Conservation (phyloP, 2,329 filamentous ascomycete species). For the Botrytis elliptica region DNA sequence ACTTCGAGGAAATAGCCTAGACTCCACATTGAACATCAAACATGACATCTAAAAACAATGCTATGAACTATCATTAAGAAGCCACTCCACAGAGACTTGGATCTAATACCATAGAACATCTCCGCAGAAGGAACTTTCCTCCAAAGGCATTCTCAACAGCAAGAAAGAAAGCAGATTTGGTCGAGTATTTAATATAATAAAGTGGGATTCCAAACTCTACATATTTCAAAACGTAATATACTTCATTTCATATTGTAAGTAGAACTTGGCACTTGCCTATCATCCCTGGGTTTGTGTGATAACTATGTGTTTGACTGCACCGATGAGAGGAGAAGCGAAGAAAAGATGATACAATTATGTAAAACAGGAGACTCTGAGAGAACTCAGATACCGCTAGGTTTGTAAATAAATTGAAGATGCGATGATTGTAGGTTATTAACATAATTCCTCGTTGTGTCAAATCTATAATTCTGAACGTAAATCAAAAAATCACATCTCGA, state of each 20-base stretch:
- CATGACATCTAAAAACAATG: not conserved
- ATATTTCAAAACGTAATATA: not conserved
- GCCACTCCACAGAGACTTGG: rapidly evolving
- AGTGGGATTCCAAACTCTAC: not conserved
- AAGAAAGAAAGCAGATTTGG: not conserved
- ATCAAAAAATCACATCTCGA: not conserved
- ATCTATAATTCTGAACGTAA: not conserved
- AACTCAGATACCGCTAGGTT: not conserved
- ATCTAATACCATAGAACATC: not conserved
- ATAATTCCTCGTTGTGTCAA: not conserved
- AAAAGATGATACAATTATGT: not conserved
- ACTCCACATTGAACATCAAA: not conserved
- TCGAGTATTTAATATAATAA: not conserved
- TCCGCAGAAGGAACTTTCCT: not conserved
- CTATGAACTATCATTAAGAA: not conserved
- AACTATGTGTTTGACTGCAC: not conserved
- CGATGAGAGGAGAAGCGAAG: not conserved
- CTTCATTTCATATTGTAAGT: not conserved
- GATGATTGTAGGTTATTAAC: not conserved
- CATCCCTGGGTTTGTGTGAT: not conserved
- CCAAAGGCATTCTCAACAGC: not conserved
- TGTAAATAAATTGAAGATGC: not conserved
- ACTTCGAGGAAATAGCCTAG: not conserved
- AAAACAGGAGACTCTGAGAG: not conserved
- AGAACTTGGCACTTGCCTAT: not conserved